Evolutionary conservation across 495 filamentous ascomycete species (phyloP).

Genomic region (Talaromyces proteolyticus): DNA sequence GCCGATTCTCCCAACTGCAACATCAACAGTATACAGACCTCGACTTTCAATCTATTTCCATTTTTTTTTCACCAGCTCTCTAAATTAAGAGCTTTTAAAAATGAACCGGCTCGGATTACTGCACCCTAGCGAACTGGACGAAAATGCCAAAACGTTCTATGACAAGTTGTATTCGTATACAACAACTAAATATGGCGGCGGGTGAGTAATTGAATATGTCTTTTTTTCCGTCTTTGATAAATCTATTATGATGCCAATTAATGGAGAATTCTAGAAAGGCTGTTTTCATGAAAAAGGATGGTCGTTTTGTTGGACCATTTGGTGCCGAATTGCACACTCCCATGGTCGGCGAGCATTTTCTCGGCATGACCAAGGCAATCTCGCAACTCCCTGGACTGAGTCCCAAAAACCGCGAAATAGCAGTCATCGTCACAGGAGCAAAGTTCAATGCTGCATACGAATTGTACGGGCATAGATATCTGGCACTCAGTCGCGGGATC

Average conservation of each 20-base stretch:
- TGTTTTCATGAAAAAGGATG: neutral
- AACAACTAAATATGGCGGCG: neutral
- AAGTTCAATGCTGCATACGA: neutral
- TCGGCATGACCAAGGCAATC: neutral
- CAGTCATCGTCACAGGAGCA: neutral
- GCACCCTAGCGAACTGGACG: neutral
- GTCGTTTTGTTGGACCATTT: neutral
- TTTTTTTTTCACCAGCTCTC: no score
- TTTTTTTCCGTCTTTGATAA: no score
- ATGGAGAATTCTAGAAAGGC: neutral
- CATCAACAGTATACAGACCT: neutral
- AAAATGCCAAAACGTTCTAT: neutral
- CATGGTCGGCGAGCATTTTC: neutral
- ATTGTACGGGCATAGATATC: neutral
- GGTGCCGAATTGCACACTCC: neutral
- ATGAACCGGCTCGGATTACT: neutral
- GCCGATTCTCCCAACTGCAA: no score
- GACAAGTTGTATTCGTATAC: neutral
- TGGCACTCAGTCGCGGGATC: neutral
- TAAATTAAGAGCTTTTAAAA: no score
- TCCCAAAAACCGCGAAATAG: neutral
- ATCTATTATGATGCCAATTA: neutral
- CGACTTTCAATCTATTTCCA: neutral
- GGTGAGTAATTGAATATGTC: no score
- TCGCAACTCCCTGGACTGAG: neutral